Evolutionary conservation across 208 protist species (phyloP), one percentile per base, ranked within the genome.

Genomic region (Vickermania spadyakhi): DNA sequence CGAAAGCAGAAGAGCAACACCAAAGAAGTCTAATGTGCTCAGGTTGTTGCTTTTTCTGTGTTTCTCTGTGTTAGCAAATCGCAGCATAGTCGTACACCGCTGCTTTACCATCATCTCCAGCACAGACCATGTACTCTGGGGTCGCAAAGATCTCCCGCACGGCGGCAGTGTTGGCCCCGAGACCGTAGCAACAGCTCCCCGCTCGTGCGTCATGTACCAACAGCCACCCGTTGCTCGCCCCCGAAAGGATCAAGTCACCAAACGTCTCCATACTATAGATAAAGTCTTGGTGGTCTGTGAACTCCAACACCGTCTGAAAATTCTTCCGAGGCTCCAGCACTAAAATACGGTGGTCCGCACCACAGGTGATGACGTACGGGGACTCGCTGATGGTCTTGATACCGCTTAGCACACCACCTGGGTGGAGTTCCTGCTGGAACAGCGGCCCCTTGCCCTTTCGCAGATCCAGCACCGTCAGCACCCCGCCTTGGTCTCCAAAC

Each of bases 71-170:
- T 45, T 18, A 45, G 36, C 36, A 45, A 7, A 45, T 45, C 36
- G 36, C 51, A 22, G 13, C 51, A 59, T 63, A 81, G 31, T 81
- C 71, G 64, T 87, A 94, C 2, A 93, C 82, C 29, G 78, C 75
- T 0, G 86, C 85, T 1, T 91, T 91, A 14, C 86, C 86, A 62
- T 96, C 89, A 67, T 96, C 89, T 5, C 89, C 85, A 0, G 84
- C 77, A 14, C 76, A 65, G 2, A 90, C 73, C 2, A 92, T 58
- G 60, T 73, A 66, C 7, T 50, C 31, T 1, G 72, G 71, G 0
- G 55, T 70, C 0, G 84, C 74, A 54, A 66, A 78, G 23, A 93
- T 89, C 36, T 86, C 81, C 0, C 84, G 84, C 29, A 96, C 84
- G 0, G 86, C 89, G 3, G 79, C 81, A 14, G 52, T 63, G 31